Base-by-base conservation (phyloP, 148 eudicot species). In the Polygonum maritimum region DNA sequence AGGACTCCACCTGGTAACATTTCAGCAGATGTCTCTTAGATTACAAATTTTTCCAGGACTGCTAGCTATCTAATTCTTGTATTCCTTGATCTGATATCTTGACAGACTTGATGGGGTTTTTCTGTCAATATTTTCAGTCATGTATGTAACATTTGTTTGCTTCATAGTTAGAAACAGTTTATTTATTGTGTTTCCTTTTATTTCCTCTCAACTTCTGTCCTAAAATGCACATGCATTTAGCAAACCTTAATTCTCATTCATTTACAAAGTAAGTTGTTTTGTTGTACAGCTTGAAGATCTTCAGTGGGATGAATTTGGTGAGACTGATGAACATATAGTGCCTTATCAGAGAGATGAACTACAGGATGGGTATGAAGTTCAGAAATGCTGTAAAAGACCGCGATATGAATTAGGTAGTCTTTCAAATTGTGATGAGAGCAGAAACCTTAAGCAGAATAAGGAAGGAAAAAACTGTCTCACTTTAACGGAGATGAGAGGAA, bases 221-320 rank as follows among this genome's bases (percentile, higher is more conserved):
- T 54, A n/a, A n/a, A 3, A n/a, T 54, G 26, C 26, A 54, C 60
- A 54, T 54, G 22, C 2, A 62, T 38, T 62, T 62, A 62, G 69
- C 69, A 62, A 62, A 33, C 31, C 36, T 62, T 26, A 62, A 33
- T 54, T 5, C 10, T 26, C 38, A 26, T 16, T 62, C 19, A 4
- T 6, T 69, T 76, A 18, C 14, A 22, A 62, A 47, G 36, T 33
- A 21, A 19, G 4, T 70, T 48, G 51, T 26, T 70, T 45, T 5
- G 48, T 76, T 77, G 83, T 85, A 73, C 96, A 94, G 98, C 80
- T 94, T 75, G 94, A 89, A 82, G 94, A 92, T 86, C 87, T 83
- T 58, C 85, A 79, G 65, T 90, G 97, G 97, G 87, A 88, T 81
- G 90, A 89, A 39, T 79, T 86, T 80, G 87, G 80, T 77, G 90